Evolutionary conservation across 169 alveolate genomes (phyloP), one percentile per base, ranked within the genome.

Genomic region (Neospora caninum): DNA sequence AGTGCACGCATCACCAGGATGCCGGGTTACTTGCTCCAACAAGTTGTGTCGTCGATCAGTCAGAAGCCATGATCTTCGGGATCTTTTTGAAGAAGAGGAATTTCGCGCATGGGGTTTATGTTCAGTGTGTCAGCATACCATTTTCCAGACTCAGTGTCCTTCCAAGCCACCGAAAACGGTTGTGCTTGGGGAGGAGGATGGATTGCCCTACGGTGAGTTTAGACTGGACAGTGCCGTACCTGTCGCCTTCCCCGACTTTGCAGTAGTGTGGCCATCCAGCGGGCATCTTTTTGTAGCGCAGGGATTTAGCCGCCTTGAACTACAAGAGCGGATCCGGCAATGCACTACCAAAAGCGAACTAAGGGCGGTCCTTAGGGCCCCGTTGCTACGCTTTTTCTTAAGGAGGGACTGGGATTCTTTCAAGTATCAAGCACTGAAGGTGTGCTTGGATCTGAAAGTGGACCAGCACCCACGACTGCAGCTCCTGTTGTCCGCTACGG

Each of bases 391-490:
- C 31, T 64, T 64, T 20, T 93, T 93, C 58, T 80, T 82, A 53
- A 58, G 95, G 69, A 80, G 53, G 29, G 95, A 88, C 87, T 93
- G 95, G 95, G 82, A 41, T n/a, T 49, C 91, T 43, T 88, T 80
- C 67, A 92, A 45, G 39, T 49, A 82, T 88, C 49, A 49, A 16
- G 94, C 94, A 18, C 88, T 88, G 20, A 93, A 93, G 87, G 83
- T 92, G 41, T 93, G 95, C 83, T 10, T 93, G 92, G 58, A 64
- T 39, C 87, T 93, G 45, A 41, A 88, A 58, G 86, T 93, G 64
- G 92, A 88, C 36, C 95, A 93, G 94, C 95, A 93, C 49, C 95
- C 95, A 39, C 88, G 88, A 67, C 67, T 93, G 94, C 95, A 93
- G 94, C 92, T 93, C 27, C 94, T 93, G 84, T 42, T 93, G 88